Conservation (phyloP, 257 asterid species). For the Voacanga thouarsii region DNA sequence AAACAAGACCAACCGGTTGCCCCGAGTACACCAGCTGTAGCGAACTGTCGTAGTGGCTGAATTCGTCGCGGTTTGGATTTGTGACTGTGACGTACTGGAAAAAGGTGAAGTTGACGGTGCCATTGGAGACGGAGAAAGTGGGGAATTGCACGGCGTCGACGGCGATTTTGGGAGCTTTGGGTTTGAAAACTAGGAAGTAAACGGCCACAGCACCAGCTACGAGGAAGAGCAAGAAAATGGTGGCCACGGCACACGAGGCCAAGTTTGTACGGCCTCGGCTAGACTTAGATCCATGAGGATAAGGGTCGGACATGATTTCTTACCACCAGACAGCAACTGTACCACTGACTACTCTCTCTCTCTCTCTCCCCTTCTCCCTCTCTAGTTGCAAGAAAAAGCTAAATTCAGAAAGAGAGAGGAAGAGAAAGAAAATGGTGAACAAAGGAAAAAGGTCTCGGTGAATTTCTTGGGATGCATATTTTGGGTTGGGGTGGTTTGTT, state of each 20-base stretch:
- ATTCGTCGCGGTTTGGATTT: constrained; percentile 85
- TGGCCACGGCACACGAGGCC: constrained; percentile 81
- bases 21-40: constrained; percentile 79
- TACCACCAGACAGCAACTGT: neutral
- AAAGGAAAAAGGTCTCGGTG: neutral
- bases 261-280: constrained; percentile 54
- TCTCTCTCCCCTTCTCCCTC: neutral
- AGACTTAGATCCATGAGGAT: constrained; percentile 48
- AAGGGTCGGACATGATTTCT: constrained; percentile 44
- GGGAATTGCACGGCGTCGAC: constrained; percentile 91
- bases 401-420: neutral
- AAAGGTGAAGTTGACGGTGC: constrained; percentile 77
- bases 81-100: constrained; percentile 82
- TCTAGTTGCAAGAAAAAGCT: neutral
- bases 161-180: constrained; percentile 70
- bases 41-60: constrained; percentile 97
- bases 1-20: constrained; percentile 74
- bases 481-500: too few species aligned
- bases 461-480: neutral
- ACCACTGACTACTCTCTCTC: neutral
- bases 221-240: constrained; percentile 60
- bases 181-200: constrained; percentile 76
- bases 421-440: neutral
- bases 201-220: constrained; percentile 58
- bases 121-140: constrained; percentile 68